A percentile compares a stretch with the other conserved stretches of the same genome.
Evolutionary conservation across 1,139 yeast species (phyloP).

Genomic region (Debaryomycetaceae sp.): DNA sequence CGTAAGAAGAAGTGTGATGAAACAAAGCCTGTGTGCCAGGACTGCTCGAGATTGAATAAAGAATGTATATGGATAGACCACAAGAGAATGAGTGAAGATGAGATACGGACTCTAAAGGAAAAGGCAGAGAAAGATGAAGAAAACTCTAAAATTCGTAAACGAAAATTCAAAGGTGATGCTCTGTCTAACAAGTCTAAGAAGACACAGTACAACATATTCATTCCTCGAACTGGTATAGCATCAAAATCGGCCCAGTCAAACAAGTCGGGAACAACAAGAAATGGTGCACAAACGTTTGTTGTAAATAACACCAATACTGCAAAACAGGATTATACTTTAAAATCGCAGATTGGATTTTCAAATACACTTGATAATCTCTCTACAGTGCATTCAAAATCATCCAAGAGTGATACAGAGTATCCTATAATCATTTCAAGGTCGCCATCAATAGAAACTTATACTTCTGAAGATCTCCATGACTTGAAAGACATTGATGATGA

Average conservation of each 20-base stretch:
- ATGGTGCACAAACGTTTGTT: background rate
- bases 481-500: background rate
- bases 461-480: background rate
- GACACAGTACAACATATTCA: background rate
- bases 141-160: constrained; percentile 29
- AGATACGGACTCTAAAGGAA: constrained; percentile 20
- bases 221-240: background rate
- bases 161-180: constrained; percentile 16
- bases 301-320: background rate
- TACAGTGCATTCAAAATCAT: too few relatives aligned
- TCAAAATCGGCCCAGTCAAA: background rate
- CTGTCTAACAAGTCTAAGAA: background rate
- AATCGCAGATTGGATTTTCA: background rate
- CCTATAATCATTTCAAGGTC: constrained; percentile 12
- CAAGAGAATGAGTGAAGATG: constrained; percentile 24
- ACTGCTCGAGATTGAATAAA: constrained; percentile 53
- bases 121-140: constrained; percentile 31
- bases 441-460: constrained; percentile 5
- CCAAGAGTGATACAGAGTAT: constrained; percentile 4
- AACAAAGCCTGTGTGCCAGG: constrained; percentile 54
- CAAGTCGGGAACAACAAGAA: background rate
- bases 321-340: background rate
- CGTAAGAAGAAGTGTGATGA: constrained; percentile 77
- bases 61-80: constrained; percentile 45
- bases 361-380: too few relatives aligned